Evolutionary conservation across 805 yeast species (phyloP).

Genomic region (Clavispora vitiphila): DNA sequence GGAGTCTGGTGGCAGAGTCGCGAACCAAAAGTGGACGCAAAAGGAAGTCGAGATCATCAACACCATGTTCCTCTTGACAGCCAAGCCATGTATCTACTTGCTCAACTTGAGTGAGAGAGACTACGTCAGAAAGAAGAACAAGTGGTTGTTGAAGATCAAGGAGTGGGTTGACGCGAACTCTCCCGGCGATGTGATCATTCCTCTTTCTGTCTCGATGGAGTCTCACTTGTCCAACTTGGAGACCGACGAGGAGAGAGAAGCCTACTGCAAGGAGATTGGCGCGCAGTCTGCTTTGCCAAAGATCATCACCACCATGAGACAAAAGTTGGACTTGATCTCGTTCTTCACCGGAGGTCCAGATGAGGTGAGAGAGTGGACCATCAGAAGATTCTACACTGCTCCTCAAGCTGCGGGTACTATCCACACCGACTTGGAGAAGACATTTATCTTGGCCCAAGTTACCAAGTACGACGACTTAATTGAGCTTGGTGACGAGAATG

Average conservation of each 20-base stretch:
- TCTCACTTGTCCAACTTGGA: constrained; percentile 69
- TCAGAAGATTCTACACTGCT: constrained; percentile 69
- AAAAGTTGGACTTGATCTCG: constrained; percentile 65
- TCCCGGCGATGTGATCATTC: constrained; percentile 82
- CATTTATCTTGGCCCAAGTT: constrained; percentile 76
- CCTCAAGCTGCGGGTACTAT: constrained; percentile 90
- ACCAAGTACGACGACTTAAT: constrained; percentile 59
- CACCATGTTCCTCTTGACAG: constrained; percentile 80
- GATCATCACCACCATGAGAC: constrained; percentile 68
- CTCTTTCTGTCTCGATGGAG: constrained; percentile 89
- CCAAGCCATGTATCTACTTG: constrained; percentile 91
- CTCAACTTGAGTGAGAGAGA: constrained; percentile 88
- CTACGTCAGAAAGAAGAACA: constrained; percentile 82
- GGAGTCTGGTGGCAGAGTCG: constrained; percentile 82
- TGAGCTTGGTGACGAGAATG: constrained; percentile 64
- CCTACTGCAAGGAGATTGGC: constrained; percentile 68
- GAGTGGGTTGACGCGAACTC: constrained; percentile 88
- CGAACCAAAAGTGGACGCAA: constrained; percentile 80
- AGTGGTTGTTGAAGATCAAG: constrained; percentile 73
- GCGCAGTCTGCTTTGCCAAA: constrained; percentile 77
- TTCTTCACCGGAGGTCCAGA: constrained; percentile 83
- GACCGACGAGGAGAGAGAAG: constrained; percentile 37
- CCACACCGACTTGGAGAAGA: constrained; percentile 77
- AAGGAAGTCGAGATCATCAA: constrained; percentile 92
- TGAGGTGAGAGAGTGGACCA: constrained; percentile 88